Evolutionary conservation across 2,329 filamentous ascomycete genomes (phyloP), one percentile per base, ranked within the genome.

Genomic region (Trichophyton benhamiae): DNA sequence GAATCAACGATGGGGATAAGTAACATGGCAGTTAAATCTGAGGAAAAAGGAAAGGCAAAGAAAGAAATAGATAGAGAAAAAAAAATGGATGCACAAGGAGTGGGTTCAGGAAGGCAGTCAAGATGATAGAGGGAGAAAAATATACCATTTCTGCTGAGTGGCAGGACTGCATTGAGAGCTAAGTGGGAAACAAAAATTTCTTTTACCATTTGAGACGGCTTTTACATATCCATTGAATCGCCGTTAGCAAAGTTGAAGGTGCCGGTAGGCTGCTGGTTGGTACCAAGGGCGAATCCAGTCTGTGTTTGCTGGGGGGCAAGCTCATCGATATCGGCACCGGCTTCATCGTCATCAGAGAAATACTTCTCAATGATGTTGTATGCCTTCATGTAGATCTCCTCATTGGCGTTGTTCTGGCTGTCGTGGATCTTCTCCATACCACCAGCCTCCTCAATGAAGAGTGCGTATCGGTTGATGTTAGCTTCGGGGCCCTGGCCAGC

Each of bases 321-420:
- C 70, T 95, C 89, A 65, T 91, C 89, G 68, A 91, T 91, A 69
- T 91, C 91, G 65, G 76, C 80, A 55, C 78, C 84, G 65, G 82
- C 83, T 72, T 95, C 94, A 61, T 97, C 94, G 68, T 99, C 94
- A 71, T 99, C 94, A 0, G 91, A 96, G 80, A 99, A 99, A 83
- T 99, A 99, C 81, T 96, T 96, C 83, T 99, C 94, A 68, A 99
- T 99, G 77, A 99, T 99, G 83, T 95, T 97, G 83, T 97, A 99
- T 0, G 94, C 94, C 85, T 99, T 99, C 92, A 99, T 97, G 83
- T 99, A 99, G 69, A 99, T 99, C 79, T 99, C 94, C 79, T 99
- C 94, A 78, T 99, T 99, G 80, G 92, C 92, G 71, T 99, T 99
- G 81, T 95, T 96, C 82, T 99, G 94, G 84, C 94, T 97, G 70